Percentiles rank a stretch among this genome's conserved stretches.
These are phyloP conservation scores for Alternaria ethzedia DNA, from an alignment of 2,329 filamentous ascomycete species.

Conservation along the genomic window DNA sequence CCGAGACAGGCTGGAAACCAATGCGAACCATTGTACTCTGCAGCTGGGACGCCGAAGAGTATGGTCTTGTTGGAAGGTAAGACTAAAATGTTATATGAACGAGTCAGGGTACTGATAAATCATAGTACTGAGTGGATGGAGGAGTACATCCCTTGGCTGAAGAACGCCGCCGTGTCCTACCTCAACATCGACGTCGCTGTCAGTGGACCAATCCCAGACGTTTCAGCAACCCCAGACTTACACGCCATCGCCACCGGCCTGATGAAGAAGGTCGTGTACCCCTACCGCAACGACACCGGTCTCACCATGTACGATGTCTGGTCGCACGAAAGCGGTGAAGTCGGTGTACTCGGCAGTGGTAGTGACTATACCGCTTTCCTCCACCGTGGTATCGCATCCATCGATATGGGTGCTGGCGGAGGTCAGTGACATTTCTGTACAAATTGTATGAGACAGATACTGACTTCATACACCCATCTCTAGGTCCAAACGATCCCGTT, in stretches of 20 bases:
- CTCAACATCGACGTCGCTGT: conserved; percentile 60
- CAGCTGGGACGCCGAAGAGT: conserved; percentile 54
- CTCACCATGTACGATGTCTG: conserved; percentile 57
- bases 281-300: conserved; percentile 46
- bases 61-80: conserved; percentile 46
- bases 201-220: conserved; percentile 50
- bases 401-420: conserved; percentile 52
- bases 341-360: conserved; percentile 55
- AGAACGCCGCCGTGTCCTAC: conserved; percentile 54
- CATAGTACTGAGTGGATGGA: conserved; percentile 57
- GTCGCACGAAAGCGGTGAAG: conserved; percentile 43
- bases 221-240: conserved; percentile 51
- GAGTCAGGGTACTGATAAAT: not conserved
- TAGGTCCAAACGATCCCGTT: conserved; percentile 46
- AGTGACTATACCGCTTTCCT: conserved; percentile 57
- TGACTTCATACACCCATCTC: not conserved
- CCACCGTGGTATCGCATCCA: conserved; percentile 52
- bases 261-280: conserved; percentile 53
- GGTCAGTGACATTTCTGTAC: conserved; percentile 15
- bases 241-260: conserved; percentile 43
- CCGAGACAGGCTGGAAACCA: conserved; percentile 59
- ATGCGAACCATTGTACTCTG: conserved; percentile 56
- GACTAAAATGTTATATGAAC: not conserved
- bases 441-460: not conserved
- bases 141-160: conserved; percentile 57